Evolutionary conservation across 306 rosid genomes (phyloP).

Genomic region (Fagus crenata): DNA sequence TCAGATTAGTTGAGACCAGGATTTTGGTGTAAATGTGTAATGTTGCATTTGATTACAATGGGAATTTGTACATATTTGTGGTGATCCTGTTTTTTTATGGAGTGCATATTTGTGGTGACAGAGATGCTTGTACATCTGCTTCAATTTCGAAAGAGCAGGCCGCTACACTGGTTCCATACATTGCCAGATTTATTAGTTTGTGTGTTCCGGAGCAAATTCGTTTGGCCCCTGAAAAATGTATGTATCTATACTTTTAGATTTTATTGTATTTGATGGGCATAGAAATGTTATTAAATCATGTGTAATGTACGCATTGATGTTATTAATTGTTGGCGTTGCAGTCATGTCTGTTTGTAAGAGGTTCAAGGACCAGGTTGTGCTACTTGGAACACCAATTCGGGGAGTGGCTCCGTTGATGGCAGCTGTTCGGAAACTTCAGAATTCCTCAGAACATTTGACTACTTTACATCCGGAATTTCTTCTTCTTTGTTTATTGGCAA

Average conservation of each 20-base stretch:
- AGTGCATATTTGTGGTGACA: constrained; percentile 38
- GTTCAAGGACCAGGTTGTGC: constrained; percentile 68
- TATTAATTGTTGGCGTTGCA: constrained; percentile 36
- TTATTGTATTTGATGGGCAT: constrained; percentile 6
- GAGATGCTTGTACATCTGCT: constrained; percentile 64
- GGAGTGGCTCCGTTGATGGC: constrained; percentile 82
- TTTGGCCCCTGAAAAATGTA: constrained; percentile 83
- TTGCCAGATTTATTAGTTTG: constrained; percentile 51
- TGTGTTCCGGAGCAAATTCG: constrained; percentile 74
- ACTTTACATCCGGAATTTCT: constrained; percentile 82
- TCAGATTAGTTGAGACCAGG: not conserved
- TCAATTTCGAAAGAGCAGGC: constrained; percentile 57
- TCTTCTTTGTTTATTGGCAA: constrained; percentile 79
- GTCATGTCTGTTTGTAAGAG: constrained; percentile 77
- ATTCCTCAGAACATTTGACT: constrained; percentile 71
- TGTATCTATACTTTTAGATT: not conserved
- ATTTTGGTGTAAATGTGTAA: not conserved
- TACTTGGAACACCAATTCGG: constrained; percentile 75
- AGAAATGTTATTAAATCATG: not conserved
- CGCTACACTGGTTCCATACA: constrained; percentile 41
- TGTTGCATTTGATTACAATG: not conserved
- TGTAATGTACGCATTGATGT: not conserved
- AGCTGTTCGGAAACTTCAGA: constrained; percentile 72
- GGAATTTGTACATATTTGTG: not conserved
- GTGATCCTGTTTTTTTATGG: not conserved